Conservation (phyloP, 2,329 filamentous ascomycete species). For the Arthroderma sp. region DNA sequence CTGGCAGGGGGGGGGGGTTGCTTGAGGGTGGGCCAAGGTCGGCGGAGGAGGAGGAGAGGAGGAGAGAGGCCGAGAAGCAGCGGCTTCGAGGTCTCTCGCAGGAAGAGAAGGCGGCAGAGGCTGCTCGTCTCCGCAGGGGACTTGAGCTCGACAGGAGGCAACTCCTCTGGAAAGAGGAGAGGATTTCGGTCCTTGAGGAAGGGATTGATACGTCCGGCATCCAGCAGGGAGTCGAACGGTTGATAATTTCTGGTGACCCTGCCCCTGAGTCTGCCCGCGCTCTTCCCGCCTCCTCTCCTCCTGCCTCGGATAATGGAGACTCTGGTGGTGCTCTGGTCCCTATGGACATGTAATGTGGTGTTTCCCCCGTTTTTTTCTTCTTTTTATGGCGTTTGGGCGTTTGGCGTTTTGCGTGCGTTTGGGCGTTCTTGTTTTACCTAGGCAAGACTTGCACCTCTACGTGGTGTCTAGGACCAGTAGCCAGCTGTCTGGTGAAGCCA, state of each 20-base stretch:
- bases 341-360: neutral
- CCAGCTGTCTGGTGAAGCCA: slow-evolving; percentile 2
- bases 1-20: no score
- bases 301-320: neutral
- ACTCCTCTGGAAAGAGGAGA: slow-evolving; percentile 1
- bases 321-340: neutral
- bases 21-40: neutral
- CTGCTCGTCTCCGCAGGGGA: neutral
- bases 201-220: no score
- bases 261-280: neutral
- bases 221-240: no score
- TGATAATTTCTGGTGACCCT: neutral
- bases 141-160: neutral
- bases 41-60: neutral
- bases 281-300: neutral
- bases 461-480: neutral
- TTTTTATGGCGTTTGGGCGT: neutral
- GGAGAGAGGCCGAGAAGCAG: neutral
- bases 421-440: slow-evolving; percentile 3
- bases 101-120: neutral
- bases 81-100: neutral
- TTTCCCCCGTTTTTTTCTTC: no score
- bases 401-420: neutral
- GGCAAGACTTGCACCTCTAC: slow-evolving; percentile 3
- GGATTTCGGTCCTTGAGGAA: neutral